These are phyloP conservation scores for Rhizopogon salebrosus DNA, from an alignment of 768 basidiomycete genomes.

Conservation along the genomic window DNA sequence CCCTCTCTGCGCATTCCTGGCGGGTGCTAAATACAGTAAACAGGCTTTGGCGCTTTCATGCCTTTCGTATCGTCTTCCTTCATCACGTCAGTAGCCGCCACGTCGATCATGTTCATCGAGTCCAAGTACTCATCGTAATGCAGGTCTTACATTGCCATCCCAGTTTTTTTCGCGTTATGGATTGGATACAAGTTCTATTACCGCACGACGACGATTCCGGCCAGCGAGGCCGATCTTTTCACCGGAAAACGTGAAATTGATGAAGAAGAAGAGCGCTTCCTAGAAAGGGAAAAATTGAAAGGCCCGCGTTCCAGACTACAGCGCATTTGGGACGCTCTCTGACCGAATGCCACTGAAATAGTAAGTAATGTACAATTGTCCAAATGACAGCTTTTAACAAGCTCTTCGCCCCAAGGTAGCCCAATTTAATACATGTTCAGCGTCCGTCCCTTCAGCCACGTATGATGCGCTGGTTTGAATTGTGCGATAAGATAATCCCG, in stretches of 20 bases:
- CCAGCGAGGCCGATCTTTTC: constrained; percentile 53
- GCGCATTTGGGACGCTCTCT: constrained; percentile 9
- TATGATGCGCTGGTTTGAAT: background rate
- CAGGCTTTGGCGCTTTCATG: constrained; percentile 11
- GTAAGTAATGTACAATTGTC: background rate
- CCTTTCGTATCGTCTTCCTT: constrained; percentile 53
- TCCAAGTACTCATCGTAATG: constrained; percentile 5
- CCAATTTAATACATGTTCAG: background rate
- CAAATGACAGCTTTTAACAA: background rate
- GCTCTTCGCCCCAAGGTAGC: background rate
- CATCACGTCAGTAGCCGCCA: constrained; percentile 43
- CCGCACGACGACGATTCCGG: constrained; percentile 21
- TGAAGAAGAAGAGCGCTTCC: constrained; percentile 52
- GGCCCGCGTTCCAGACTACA: constrained; percentile 25
- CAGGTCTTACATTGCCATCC: constrained; percentile 12
- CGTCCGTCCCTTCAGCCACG: background rate
- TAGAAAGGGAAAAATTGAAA: constrained; percentile 37
- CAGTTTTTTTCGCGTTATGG: constrained; percentile 10
- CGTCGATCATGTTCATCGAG: background rate
- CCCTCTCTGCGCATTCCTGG: constrained; percentile 9
- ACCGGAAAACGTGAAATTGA: constrained; percentile 56
- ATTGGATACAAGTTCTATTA: constrained; percentile 21
- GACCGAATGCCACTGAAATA: background rate
- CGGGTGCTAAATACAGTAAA: constrained; percentile 7
- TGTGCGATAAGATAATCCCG: background rate